Base-by-base conservation (phyloP, 192 early-diverging fungal genomes). In the Coemansia sp. region DNA sequence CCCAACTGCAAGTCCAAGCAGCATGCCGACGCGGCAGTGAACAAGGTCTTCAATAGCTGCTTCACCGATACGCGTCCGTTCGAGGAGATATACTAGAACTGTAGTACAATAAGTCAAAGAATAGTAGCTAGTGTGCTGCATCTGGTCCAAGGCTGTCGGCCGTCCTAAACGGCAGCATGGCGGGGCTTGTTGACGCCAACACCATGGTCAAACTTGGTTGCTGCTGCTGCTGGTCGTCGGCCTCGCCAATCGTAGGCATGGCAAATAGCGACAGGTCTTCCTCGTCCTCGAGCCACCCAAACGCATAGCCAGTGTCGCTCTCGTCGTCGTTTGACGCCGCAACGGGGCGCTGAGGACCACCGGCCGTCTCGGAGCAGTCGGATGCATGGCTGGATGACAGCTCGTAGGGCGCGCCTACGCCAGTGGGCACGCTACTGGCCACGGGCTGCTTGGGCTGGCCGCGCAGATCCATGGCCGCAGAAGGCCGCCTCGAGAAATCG, bases 61-160 rank as follows among this genome's bases (percentile, higher is more conserved):
- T 94, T 93, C 59, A 83, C 78, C 9, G 94, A 97, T 59, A 97
- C 91, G n/a, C 79, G 85, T 34, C 94, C 94, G 1, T 97, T 93
- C 67, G 91, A 94, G 63, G 94, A 97, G 69, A 92, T 97, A 51
- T 87, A 90, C 23, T 50, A 59, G 42, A 18, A 37, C 36, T n/a
- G 34, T 36, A 36, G 34, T 33, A 36, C 34, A 36, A 36, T 36
- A 48, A 10, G 5, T 13, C 32, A 8, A 33, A 33, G 10, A 10
- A 13, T n/a, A n/a, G 11, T 13, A 5, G 22, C 16, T 46, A 28
- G 38, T 9, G 54, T 17, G 41, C 33, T 25, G 32, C n/a, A 14
- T 59, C 35, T 0, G 51, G 30, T 3, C 31, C 41, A 21, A 8
- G 34, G 20, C 44, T 41, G 32, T 27, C 30, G 1, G 38, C 13